These are phyloP conservation scores for Pachyrhizus erosus DNA, from an alignment of 306 rosid genomes.

Conservation along the genomic window DNA sequence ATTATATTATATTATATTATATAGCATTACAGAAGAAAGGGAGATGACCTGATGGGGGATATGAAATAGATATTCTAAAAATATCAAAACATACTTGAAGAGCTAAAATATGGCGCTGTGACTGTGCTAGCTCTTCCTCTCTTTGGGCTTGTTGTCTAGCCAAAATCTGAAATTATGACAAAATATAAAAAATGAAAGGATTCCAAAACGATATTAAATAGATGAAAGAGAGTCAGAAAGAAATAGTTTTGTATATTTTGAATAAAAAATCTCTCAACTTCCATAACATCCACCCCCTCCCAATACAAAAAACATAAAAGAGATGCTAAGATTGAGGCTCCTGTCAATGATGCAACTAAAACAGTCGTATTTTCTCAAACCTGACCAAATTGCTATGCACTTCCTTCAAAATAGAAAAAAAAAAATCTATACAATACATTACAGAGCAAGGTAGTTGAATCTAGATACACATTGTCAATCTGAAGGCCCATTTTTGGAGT, in stretches of 20 bases:
- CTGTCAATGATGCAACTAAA: constrained; percentile 20
- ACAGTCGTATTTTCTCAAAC: constrained; percentile 23
- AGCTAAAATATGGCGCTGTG: constrained; percentile 97
- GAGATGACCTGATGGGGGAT: not conserved
- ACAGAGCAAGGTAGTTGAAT: no score
- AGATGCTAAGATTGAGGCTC: not conserved
- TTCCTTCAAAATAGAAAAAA: constrained; percentile 9
- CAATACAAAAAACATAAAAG: not conserved
- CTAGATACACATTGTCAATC: no score
- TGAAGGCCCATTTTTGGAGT: no score
- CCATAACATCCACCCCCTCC: not conserved
- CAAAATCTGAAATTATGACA: constrained; percentile 67
- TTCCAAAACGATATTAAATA: constrained; percentile 28
- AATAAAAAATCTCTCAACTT: not conserved
- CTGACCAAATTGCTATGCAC: constrained; percentile 12
- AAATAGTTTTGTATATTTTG: constrained; percentile 10
- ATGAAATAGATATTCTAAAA: constrained; percentile 28
- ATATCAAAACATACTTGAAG: constrained; percentile 78
- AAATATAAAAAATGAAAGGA: constrained; percentile 15
- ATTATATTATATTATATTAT: constrained; percentile 38
- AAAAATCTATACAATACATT: constrained; percentile 1
- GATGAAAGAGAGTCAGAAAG: constrained; percentile 10
- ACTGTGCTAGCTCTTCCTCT: constrained; percentile 92
- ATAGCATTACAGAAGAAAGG: constrained; percentile 7
- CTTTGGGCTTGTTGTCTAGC: constrained; percentile 99